Base-by-base conservation (phyloP, 1,139 yeast genomes). In the Sugiyamaella pinicola region DNA sequence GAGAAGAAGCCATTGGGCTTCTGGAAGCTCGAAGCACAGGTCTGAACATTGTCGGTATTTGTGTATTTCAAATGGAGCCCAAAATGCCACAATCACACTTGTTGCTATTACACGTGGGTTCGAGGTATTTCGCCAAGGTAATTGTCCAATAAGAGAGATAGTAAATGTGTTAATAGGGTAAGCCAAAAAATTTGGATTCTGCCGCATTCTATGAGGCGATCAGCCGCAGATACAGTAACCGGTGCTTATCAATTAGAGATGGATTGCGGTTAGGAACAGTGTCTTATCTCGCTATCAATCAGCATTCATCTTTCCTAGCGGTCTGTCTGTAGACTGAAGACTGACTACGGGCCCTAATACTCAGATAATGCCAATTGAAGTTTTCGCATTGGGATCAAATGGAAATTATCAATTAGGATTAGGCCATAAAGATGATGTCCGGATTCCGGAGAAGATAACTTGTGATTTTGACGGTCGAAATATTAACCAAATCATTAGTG, bases 381-480 rank as follows among this genome's bases (percentile, higher is more conserved):
- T 83, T 7, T 72, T 74, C 35, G 73, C 81, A 1, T 83, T 95
- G 67, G 98, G 98, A 0, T 89, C 96, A 1, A 91, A 91, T 69
- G 96, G 96, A 1, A 74, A 70, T 45, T 82, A 70, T 53, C 98
- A 91, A 65, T 74, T 91, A 48, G 97, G 97, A 1, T 68, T 80
- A 1, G 79, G 77, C 0, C 77, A 80, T 51, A 72, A 72, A 42
- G 78, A 77, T 1, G 97, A 91, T 66, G 65, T 75, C 24, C 61
- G 66, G 47, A 51, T 22, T 1, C 71, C 82, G 4, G 61, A 56
- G 29, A 58, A 63, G 2, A 69, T 69, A 12, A 47, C 52, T n/a
- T 69, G 73, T 21, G 53, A 34, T 17, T 51, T 29, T 40, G 17
- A 12, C 47, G 19, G 29, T 29, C 34, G 31, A 21, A 21, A 47